Evolutionary conservation across 352 stramenopile species (phyloP), one percentile per base, ranked within the genome.

Genomic region (Phytophthora sp.): DNA sequence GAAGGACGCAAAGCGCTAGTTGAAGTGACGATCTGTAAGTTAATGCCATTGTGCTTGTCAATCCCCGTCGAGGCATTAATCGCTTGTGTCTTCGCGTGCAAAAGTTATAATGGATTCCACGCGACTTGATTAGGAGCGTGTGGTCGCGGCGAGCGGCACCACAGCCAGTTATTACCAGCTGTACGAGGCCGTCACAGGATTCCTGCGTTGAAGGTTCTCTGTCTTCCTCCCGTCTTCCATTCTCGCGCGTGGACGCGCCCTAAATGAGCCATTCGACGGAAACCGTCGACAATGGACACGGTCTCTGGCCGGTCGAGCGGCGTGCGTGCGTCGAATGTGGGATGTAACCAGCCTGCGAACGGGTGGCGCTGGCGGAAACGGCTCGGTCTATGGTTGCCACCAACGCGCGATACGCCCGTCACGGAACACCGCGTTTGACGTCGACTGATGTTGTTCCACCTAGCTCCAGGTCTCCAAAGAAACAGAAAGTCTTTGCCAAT

Each of bases 371-470:
- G 39, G 18, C n/a, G 39, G 61, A 57, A 63, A 57, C 41, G 42
- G 54, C 35, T 56, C 41, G 20, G 23, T 49, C 33, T 57, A 18
- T 57, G 35, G 18, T 20, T 23, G 31, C 9, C 36, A 27, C n/a
- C 42, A 42, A 38, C 16, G 58, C 57, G 51, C 61, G 61, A 69
- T 45, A 49, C 58, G 61, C 61, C 60, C 38, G 60, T 57, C 60
- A 30, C 44, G 51, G 42, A 52, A 57, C 60, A 63, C 51, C 35
- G 20, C 49, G 51, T 68, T 63, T 57, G 45, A 57, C 60, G 44
- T 15, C 35, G 11, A 18, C 23, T 56, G 36, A 50, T 38, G n/a
- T 42, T 12, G 20, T 27, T 59, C 53, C 54, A 63, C 55, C 55
- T 30, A 59, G 44, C 21, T 27, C 42, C 21, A 53, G n/a, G 47